Percentiles rank a stretch among this genome's conserved stretches.
phyloP scores from a whole-genome alignment of 2,329 filamentous ascomycete genomes.

The Calonectria pseudoreteaudii region DNA sequence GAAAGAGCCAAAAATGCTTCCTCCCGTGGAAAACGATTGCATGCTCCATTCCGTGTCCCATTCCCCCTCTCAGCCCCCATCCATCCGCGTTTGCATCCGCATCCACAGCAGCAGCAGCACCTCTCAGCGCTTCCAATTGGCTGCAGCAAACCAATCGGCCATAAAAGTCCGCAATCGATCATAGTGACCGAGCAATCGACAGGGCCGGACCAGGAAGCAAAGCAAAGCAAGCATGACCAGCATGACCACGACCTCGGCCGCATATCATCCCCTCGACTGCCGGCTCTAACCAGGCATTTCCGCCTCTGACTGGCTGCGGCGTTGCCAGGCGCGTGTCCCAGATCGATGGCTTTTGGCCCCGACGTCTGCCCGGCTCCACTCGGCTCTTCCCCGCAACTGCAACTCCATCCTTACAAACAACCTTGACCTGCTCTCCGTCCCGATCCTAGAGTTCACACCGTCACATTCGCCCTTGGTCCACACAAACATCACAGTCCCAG shows the following conservation, averaged over 20 bases:
- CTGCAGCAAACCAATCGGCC: constrained; percentile 15
- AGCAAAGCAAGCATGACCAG: constrained; percentile 22
- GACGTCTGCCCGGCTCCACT: constrained; percentile 36
- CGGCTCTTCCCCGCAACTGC: constrained; percentile 42
- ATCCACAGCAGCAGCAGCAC: not conserved
- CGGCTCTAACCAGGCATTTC: constrained; percentile 5
- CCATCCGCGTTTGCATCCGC: not conserved
- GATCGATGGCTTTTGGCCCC: constrained; percentile 39
- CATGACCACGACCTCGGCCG: constrained; percentile 16
- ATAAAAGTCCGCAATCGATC: constrained; percentile 10
- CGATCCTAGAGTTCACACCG: constrained; percentile 46
- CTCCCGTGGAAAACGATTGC: not conserved
- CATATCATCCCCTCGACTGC: constrained; percentile 28
- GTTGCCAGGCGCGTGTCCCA: constrained; percentile 23
- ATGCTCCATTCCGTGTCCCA: not conserved
- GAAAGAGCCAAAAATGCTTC: not conserved
- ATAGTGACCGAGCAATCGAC: constrained; percentile 15
- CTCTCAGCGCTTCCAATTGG: not conserved
- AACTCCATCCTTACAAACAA: constrained; percentile 16
- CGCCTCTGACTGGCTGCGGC: constrained; percentile 34
- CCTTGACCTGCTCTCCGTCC: constrained; percentile 35
- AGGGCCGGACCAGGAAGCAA: not conserved
- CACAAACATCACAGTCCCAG: constrained; percentile 38
- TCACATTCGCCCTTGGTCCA: constrained; percentile 29
- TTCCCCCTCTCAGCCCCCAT: not conserved